Base-by-base conservation (phyloP, 306 rosid genomes). In the Dicorynia guianensis region DNA sequence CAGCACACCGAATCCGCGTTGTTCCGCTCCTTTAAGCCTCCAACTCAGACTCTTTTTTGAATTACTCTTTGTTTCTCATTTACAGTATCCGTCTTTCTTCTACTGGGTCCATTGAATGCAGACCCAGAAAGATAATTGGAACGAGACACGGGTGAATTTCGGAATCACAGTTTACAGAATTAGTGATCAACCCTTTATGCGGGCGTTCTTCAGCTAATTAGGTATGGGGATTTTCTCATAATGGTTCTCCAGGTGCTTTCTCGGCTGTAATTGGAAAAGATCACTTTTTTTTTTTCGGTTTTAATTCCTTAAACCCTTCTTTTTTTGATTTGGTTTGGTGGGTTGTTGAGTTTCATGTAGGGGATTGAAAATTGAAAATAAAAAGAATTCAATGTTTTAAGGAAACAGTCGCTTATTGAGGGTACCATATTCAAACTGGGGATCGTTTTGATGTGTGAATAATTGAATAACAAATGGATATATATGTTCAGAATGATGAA, bases 1-100 rank as follows among this genome's bases (percentile, higher is more conserved):
- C 30, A 25, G 17, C 64, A 18, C 30, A 40, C 49, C 44, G 52
- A 68, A 60, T 68, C 76, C 76, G 33, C 61, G 33, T 49, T 53
- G 1, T 38, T 61, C 20, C 39, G 40, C 76, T 69, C 47, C 72
- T 15, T 15, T 7, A 70, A 62, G 76, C 72, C 71, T 69, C 77
- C 79, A 75, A 63, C 19, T 52, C 25, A 40, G 72, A 54, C 47
- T 33, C 18, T 35, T 0, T 40, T 8, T 8, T 5, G 10, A 5
- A 63, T 44, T 35, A 12, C 15, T 19, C 40, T 55, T 9, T 25
- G 11, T 20, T 6, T 14, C 42, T 38, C 58, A 46, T 15, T 7
- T 55, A 0, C 59, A 8, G 74, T 50, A 36, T 55, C 60, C 56
- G 38, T 43, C 15, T 44, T 38, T 68, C 35, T 8, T 46, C 71